Conservation (phyloP, 163 green algal species). For the Scenedesmus sp. region DNA sequence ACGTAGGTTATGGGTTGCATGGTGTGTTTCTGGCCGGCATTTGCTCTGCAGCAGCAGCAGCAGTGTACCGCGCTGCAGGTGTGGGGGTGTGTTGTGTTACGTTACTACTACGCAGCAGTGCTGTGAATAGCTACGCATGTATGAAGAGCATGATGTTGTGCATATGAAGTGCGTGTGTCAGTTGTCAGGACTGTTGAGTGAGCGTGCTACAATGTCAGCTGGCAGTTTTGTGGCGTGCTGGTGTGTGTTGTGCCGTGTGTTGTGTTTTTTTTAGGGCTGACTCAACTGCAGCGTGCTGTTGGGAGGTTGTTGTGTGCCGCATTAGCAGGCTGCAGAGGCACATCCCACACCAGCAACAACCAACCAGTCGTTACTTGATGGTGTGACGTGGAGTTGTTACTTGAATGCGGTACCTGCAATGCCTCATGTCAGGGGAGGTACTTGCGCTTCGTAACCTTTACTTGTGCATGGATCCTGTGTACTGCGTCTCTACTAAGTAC, state of each 20-base stretch:
- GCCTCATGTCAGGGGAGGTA: not conserved
- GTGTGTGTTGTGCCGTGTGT: not conserved
- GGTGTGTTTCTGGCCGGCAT: not conserved
- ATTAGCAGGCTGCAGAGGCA: not conserved
- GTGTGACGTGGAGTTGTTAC: not conserved
- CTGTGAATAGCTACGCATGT: not conserved
- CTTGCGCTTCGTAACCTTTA: not conserved
- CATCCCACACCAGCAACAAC: not conserved
- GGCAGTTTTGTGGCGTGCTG: not conserved
- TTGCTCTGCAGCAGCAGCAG: not conserved
- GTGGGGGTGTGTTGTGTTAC: not conserved
- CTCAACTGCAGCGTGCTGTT: not conserved
- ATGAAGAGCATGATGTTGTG: not conserved
- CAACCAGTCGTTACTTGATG: not conserved
- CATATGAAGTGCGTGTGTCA: not conserved
- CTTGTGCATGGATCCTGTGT: too few relatives aligned
- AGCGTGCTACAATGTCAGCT: not conserved
- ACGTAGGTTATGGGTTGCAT: not conserved
- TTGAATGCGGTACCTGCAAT: not conserved
- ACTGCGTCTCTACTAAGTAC: too few relatives aligned
- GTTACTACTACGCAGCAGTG: not conserved
- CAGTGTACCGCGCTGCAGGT: not conserved
- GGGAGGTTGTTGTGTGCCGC: not conserved
- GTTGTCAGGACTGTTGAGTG: not conserved
- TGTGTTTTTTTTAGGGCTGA: not conserved